Evolutionary conservation across 441 rosid species (phyloP), one percentile per base, ranked within the genome.

Genomic region (Populus hybrid): DNA sequence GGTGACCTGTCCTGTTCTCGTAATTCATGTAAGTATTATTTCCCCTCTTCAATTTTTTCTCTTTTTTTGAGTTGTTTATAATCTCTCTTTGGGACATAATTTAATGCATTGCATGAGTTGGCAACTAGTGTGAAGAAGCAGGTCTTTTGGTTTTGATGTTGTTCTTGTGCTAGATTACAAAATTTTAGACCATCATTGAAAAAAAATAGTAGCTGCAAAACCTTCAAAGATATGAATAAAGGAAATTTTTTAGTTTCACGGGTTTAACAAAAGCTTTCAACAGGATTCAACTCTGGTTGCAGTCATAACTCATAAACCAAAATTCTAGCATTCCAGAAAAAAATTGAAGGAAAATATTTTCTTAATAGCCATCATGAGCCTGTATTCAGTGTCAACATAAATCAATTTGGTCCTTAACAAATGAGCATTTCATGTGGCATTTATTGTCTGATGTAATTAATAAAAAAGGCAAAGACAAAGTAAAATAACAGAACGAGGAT

Each of bases 1-100:
- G 84, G 94, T 91, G 80, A 86, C 81, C 67, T 92, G 97, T 81
- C 93, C 90, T 65, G 97, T 92, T 80, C 83, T 95, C 64, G 85
- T 95, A 67, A 89, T 95, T 82, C 99, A 95, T 81, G 98, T 95
- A 84, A 92, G 96, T 88, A 28, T 36, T 35, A 21, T 46, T 69
- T 76, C 34, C 73, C 71, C 80, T 73, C 69, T 70, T 12, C 35
- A 36, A 24, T 54, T 74, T 71, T 57, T 40, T 72, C 38, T 73
- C 46, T 20, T 46, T 46, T 21, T 67, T 76, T 72, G 40, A 68
- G 9, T 57, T 24, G 57, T 21, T 11, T 2, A 20, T 8, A 68
- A 4, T 46, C 38, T 40, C 69, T 67, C 36, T 21, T 78, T 73
- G 32, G 32, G 75, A 11, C 50, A 67, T 40, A 40, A 14, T 40